Base-by-base conservation (phyloP, 768 basidiomycete species). In the Boletus patriciae region DNA sequence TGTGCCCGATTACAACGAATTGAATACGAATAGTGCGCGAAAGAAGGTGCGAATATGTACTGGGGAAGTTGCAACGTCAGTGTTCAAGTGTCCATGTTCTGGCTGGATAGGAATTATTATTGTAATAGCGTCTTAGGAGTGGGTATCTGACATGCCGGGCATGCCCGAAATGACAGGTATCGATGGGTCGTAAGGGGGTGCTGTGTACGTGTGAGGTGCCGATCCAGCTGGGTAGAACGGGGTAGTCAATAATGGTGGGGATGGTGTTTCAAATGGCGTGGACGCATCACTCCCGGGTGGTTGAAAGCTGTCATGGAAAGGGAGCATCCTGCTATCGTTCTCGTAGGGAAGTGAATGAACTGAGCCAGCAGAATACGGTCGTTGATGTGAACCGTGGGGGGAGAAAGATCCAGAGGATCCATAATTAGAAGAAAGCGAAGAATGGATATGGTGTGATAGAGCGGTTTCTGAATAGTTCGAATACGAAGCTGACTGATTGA, bases 201-300 rank as follows among this genome's bases (percentile, higher is more conserved):
- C 46, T 48, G 50, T 40, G 37, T 49, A 59, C 10, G 53, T 31
- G 25, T 47, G 50, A 40, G 57, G 38, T 44, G 46, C 50, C 25
- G 54, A 52, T 46, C 59, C 58, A 15, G 58, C 25, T 19, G 74
- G 69, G 46, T 73, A 67, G 57, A 72, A 75, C 21, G 71, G 62
- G 25, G 70, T 66, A 16, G 66, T 68, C 33, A 67, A 54, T 31
- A 69, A 52, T 41, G 71, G 68, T 11, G 64, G 69, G 7, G 71
- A 70, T 10, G 62, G 58, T 4, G 65, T 58, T 37, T 46, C 50
- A 38, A 65, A 65, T 33, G 61, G 47, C 7, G 52, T 49, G 12
- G 63, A 49, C 7, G 49, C 33, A 41, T 53, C 37, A 37, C 53
- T 48, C 31, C 41, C 51, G 40, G 49, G 46, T 37, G 48, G 57